Conservation (phyloP, 2,329 filamentous ascomycete genomes). For the Claviceps digitariae region DNA sequence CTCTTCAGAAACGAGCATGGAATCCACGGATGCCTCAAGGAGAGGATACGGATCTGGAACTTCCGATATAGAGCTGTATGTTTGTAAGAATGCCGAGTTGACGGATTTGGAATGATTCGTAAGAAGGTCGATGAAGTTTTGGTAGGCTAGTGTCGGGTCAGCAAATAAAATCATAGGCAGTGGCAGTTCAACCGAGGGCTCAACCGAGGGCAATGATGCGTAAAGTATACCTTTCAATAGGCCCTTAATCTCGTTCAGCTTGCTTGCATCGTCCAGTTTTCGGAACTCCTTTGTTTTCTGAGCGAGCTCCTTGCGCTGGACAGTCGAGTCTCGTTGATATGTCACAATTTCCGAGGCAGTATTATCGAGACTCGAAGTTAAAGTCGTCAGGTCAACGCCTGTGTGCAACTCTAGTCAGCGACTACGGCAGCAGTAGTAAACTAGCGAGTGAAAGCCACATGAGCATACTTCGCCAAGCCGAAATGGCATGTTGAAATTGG, state of each 20-base stretch:
- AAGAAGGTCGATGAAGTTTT: slow-evolving; percentile 90
- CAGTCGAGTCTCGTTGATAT: slow-evolving; percentile 87
- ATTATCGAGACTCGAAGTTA: slow-evolving; percentile 76
- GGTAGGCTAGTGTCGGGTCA: slow-evolving; percentile 56
- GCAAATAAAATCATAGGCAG: background rate
- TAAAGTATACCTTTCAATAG: slow-evolving; percentile 60
- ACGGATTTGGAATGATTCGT: slow-evolving; percentile 93
- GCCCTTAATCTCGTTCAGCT: slow-evolving; percentile 77
- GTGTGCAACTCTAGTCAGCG: slow-evolving; percentile 3
- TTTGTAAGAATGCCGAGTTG: slow-evolving; percentile 81
- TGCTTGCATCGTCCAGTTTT: slow-evolving; percentile 79
- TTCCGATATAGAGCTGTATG: slow-evolving; percentile 88
- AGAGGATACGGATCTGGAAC: slow-evolving; percentile 93
- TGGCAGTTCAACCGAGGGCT: background rate
- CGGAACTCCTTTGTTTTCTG: slow-evolving; percentile 98
- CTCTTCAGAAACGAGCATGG: slow-evolving; percentile 82
- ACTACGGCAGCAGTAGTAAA: background rate
- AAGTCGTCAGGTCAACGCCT: slow-evolving; percentile 78
- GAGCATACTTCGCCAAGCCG: slow-evolving; percentile 77
- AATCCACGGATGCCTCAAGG: slow-evolving; percentile 91
- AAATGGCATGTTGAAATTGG: slow-evolving; percentile 94
- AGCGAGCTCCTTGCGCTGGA: slow-evolving; percentile 93
- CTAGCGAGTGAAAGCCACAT: background rate
- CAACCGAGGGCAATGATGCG: too few relatives aligned
- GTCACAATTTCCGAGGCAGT: slow-evolving; percentile 91